Conservation (phyloP, 2,329 filamentous ascomycete species). For the Lachnellula suecica region DNA sequence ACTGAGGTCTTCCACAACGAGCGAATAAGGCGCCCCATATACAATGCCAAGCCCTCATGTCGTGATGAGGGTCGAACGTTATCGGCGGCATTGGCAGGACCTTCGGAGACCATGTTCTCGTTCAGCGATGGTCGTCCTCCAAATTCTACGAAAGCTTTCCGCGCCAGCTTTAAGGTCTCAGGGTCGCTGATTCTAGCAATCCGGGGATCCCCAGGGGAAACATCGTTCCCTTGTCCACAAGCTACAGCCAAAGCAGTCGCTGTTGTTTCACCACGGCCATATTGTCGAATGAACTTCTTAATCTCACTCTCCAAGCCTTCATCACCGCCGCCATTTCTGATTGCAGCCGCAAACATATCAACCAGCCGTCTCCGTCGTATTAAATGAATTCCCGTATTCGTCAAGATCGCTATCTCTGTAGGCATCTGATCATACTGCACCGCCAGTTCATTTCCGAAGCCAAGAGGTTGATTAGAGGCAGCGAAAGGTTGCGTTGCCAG, state of each 20-base stretch:
- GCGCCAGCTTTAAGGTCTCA: conserved; percentile 79
- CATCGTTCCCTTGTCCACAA: conserved; percentile 86
- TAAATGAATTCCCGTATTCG: conserved; percentile 85
- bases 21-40: conserved; percentile 83
- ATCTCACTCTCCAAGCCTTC: conserved; percentile 82
- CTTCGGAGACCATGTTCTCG: conserved; percentile 67
- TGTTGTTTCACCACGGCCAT: conserved; percentile 85
- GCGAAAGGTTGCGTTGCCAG: conserved; percentile 72
- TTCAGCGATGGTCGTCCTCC: conserved; percentile 84
- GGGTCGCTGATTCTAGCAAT: conserved; percentile 74
- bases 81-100: conserved; percentile 67
- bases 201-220: conserved; percentile 67
- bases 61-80: conserved; percentile 84
- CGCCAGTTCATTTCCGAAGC: conserved; percentile 92
- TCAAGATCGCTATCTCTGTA: conserved; percentile 86
- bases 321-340: conserved; percentile 70
- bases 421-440: conserved; percentile 88
- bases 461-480: conserved; percentile 64
- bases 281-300: conserved; percentile 79
- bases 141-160: conserved; percentile 86
- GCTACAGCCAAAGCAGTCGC: conserved; percentile 91
- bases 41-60: conserved; percentile 84
- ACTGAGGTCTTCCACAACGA: conserved; percentile 84
- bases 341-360: conserved; percentile 84
- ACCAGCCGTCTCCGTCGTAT: conserved; percentile 82